These are phyloP conservation scores for Phaffia australis DNA, from an alignment of 768 basidiomycete species.

Conservation along the genomic window DNA sequence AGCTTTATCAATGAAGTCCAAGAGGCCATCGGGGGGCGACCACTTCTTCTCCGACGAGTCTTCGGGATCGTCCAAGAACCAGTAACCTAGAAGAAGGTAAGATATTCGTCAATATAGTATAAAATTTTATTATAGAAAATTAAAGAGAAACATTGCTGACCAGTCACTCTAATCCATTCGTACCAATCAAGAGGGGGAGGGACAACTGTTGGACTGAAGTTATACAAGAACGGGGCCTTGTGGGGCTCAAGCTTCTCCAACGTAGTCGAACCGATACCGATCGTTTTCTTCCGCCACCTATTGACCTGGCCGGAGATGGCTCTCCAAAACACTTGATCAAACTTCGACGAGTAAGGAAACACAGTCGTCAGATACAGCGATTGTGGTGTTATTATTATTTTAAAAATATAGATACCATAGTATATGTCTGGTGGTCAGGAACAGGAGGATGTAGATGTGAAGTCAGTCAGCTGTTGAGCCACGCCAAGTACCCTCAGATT, in stretches of 20 bases:
- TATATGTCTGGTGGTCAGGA: conserved; percentile 2
- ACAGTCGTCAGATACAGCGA: background rate
- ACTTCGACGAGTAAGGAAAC: conserved; percentile 78
- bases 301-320: conserved; percentile 90
- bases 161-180: conserved; percentile 92
- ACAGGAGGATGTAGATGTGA: no score
- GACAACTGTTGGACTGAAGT: conserved; percentile 82
- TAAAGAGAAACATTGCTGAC: conserved; percentile 39
- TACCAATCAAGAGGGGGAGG: conserved; percentile 96
- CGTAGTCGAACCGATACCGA: conserved; percentile 67
- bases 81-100: conserved; percentile 56
- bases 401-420: conserved; percentile 7
- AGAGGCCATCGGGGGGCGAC: conserved; percentile 67
- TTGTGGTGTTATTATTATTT: background rate
- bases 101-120: background rate
- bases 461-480: background rate
- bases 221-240: conserved; percentile 95
- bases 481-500: conserved; percentile 24
- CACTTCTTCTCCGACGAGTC: conserved; percentile 58
- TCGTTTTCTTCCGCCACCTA: conserved; percentile 69
- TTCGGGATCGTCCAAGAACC: conserved; percentile 90
- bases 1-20: conserved; percentile 72
- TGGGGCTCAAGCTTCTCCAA: conserved; percentile 94
- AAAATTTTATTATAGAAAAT: conserved; percentile 22
- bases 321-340: conserved; percentile 90